phyloP scores from a whole-genome alignment of 2,329 filamentous ascomycete species.

The Penicillium sp. region DNA sequence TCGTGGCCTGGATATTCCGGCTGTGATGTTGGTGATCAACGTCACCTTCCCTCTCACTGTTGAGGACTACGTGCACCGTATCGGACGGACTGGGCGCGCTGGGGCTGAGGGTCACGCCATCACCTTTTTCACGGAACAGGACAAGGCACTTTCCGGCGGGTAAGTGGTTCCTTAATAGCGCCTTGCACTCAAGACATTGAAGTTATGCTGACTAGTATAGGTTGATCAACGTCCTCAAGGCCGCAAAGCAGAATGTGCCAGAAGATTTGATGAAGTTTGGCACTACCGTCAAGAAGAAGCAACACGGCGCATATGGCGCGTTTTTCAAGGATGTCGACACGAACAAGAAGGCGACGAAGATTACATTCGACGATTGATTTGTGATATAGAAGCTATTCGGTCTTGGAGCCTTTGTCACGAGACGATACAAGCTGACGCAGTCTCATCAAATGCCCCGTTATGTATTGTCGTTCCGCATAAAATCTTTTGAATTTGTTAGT shows the following conservation, averaged over 20 bases:
- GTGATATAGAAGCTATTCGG: slow-evolving; percentile 14
- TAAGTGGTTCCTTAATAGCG: slow-evolving; percentile 49
- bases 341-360: slow-evolving; percentile 82
- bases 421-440: slow-evolving; percentile 18
- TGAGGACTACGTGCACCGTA: slow-evolving; percentile 96
- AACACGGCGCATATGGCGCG: slow-evolving; percentile 87
- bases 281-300: slow-evolving; percentile 98
- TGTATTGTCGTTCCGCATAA: slow-evolving; percentile 34
- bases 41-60: slow-evolving; percentile 92
- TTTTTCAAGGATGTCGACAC: slow-evolving; percentile 90
- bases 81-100: slow-evolving; percentile 87
- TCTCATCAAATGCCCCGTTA: slow-evolving; percentile 25
- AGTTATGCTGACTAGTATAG: slow-evolving; percentile 43
- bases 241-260: slow-evolving; percentile 85
- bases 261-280: slow-evolving; percentile 92
- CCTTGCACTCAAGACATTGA: background rate
- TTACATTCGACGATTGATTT: slow-evolving; percentile 68
- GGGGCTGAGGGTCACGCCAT: slow-evolving; percentile 85
- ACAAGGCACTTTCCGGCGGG: slow-evolving; percentile 86
- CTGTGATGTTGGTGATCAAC: slow-evolving; percentile 92
- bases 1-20: slow-evolving; percentile 80
- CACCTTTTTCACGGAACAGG: slow-evolving; percentile 90
- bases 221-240: slow-evolving; percentile 89
- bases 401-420: slow-evolving; percentile 17
- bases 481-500: slow-evolving; percentile 26